Conservation (phyloP, 2,329 filamentous ascomycete genomes). For the Calonectria honghensis region DNA sequence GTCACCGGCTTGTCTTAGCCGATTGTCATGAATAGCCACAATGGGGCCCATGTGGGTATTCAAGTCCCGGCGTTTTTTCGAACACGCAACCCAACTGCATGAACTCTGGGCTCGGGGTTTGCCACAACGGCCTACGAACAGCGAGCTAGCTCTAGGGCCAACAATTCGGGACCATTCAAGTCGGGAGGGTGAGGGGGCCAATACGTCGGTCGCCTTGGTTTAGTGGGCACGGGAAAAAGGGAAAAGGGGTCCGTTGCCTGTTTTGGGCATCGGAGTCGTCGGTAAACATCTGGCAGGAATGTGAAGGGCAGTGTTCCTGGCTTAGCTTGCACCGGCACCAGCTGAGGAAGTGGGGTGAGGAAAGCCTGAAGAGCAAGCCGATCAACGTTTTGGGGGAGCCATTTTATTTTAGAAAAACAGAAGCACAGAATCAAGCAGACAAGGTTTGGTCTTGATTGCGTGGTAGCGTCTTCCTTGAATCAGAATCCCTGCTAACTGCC, state of each 20-base stretch:
- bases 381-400: neutral
- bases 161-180: neutral
- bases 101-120: neutral
- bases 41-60: conserved; percentile 13
- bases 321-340: neutral
- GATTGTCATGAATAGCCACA: conserved; percentile 24
- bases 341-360: neutral
- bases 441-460: neutral
- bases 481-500: conserved; percentile 7
- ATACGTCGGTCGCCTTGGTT: neutral
- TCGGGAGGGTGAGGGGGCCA: neutral
- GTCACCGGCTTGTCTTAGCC: neutral
- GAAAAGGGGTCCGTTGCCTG: neutral
- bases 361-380: neutral
- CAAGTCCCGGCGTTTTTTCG: neutral
- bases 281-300: conserved; percentile 16
- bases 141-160: neutral
- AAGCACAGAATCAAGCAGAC: neutral
- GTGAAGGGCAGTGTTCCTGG: conserved; percentile 23
- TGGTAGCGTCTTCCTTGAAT: conserved; percentile 15
- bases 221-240: neutral
- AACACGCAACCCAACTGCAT: conserved; percentile 3
- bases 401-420: neutral
- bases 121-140: conserved; percentile 15
- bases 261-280: neutral